Percentiles rank a stretch among this genome's conserved stretches.
Evolutionary conservation across 768 basidiomycete species (phyloP).

Genomic region (Hortiboletus campestris): DNA sequence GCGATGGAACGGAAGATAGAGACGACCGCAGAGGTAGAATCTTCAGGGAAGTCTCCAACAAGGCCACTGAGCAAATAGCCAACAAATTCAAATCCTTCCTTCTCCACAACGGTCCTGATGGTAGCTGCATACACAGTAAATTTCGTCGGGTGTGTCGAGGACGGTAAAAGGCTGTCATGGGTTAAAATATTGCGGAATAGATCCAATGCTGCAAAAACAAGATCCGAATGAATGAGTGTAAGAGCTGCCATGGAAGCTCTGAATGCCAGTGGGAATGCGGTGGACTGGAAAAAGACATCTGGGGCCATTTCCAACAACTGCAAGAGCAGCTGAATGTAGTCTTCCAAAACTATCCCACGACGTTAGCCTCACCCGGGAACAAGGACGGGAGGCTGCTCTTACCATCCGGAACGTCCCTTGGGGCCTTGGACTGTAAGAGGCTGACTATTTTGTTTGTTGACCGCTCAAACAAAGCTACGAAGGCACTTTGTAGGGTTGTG

Average conservation of each 20-base stretch:
- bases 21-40: constrained; percentile 68
- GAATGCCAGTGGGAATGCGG: constrained; percentile 76
- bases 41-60: constrained; percentile 86
- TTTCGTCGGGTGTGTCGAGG: constrained; percentile 53
- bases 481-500: constrained; percentile 50
- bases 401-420: constrained; percentile 88
- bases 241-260: constrained; percentile 74
- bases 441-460: constrained; percentile 69
- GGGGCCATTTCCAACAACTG: constrained; percentile 68
- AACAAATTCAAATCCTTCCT: constrained; percentile 72
- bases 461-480: constrained; percentile 68
- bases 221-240: constrained; percentile 78
- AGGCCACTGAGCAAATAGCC: constrained; percentile 73
- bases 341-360: constrained; percentile 76
- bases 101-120: constrained; percentile 60
- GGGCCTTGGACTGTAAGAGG: constrained; percentile 64
- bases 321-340: constrained; percentile 81
- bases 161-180: constrained; percentile 64
- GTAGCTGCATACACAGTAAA: constrained; percentile 59
- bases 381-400: constrained; percentile 28
- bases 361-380: constrained; percentile 2
- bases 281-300: constrained; percentile 74
- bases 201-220: constrained; percentile 80
- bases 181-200: constrained; percentile 72
- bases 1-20: constrained; percentile 74